These are phyloP conservation scores for Debaryomycetaceae sp. DNA, from an alignment of 1,139 yeast genomes.

Conservation along the genomic window DNA sequence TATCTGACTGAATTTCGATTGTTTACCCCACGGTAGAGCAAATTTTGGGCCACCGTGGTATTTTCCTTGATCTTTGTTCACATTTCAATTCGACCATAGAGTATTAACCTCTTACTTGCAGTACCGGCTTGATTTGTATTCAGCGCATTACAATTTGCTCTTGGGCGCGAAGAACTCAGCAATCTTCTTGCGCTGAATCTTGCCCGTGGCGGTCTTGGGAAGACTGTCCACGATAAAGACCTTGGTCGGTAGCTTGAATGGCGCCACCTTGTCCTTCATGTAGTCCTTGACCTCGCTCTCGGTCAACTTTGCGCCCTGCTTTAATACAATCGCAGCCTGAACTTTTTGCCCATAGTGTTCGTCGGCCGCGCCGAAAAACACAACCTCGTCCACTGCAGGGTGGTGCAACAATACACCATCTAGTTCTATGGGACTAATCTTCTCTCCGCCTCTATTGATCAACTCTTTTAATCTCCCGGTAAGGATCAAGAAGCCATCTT, in stretches of 20 bases:
- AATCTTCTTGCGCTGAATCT: conserved; percentile 59
- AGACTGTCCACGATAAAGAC: conserved; percentile 54
- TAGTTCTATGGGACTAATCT: conserved; percentile 62
- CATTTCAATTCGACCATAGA: too few species aligned
- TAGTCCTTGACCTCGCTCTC: conserved; percentile 42
- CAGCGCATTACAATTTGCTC: conserved; percentile 27
- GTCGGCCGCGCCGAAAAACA: conserved; percentile 60
- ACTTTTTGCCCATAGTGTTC: conserved; percentile 63
- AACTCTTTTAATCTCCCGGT: conserved; percentile 67
- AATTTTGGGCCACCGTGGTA: too few species aligned
- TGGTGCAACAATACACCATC: conserved; percentile 54
- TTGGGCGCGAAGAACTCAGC: conserved; percentile 37
- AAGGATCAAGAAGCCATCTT: conserved; percentile 52
- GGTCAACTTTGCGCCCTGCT: conserved; percentile 28
- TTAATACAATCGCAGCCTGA: conserved; percentile 59
- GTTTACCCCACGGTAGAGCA: too few species aligned
- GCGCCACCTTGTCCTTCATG: conserved; percentile 40
- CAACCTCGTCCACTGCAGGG: conserved; percentile 62
- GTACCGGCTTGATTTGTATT: too few species aligned
- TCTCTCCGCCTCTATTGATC: conserved; percentile 68
- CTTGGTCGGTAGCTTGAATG: conserved; percentile 54
- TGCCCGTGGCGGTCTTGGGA: conserved; percentile 72
- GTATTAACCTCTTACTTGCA: too few species aligned
- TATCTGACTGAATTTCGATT: too few species aligned
- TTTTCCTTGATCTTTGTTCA: too few species aligned